Evolutionary conservation across 1,284 basidiomycete species (phyloP), one percentile per base, ranked within the genome.

Genomic region (Testicularia cyperi): DNA sequence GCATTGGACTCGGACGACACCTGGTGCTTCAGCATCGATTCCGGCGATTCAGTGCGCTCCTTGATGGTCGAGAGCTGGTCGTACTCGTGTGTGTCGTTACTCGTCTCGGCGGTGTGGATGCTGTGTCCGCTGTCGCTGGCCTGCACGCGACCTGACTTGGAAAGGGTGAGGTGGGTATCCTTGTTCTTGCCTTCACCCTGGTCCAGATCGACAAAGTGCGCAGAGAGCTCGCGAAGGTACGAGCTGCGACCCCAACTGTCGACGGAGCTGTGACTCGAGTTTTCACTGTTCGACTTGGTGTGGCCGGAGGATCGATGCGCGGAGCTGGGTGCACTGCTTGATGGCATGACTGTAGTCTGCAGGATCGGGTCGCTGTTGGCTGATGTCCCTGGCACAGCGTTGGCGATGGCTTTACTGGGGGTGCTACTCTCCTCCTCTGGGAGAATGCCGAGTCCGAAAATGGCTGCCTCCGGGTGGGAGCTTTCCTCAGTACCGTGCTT

Each of bases 121-220:
- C 60, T 63, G 31, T 51, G 49, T 3, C 37, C 60, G 49, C 60
- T 53, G 25, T 63, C 60, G 45, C 60, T 57, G 26, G 54, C 16
- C 15, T 34, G 31, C 2, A 47, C 44, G 19, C 35, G 34, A 3
- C 29, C 35, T 7, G 36, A 39, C 32, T 46, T 61, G 39, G 24
- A 39, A 14, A 44, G 53, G 8, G 44, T 41, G 7, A 30, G 25
- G 6, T 45, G 49, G 4, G 44, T 14, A 1, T 36, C n/a, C 13
- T 46, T 44, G 8, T 22, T 23, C 8, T 25, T 13, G 13, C 15
- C 21, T 6, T 40, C 37, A 22, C 27, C 23, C 3, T 37, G 29
- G 15, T 60, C 48, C 3, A 44, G 24, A 10, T 61, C 57, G 29
- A 23, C 8, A 38, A 26, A 36, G 37, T 45, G 27, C 35, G 43